These are phyloP conservation scores for Podaxis rugospora DNA, from an alignment of 768 basidiomycete genomes.

Conservation along the genomic window DNA sequence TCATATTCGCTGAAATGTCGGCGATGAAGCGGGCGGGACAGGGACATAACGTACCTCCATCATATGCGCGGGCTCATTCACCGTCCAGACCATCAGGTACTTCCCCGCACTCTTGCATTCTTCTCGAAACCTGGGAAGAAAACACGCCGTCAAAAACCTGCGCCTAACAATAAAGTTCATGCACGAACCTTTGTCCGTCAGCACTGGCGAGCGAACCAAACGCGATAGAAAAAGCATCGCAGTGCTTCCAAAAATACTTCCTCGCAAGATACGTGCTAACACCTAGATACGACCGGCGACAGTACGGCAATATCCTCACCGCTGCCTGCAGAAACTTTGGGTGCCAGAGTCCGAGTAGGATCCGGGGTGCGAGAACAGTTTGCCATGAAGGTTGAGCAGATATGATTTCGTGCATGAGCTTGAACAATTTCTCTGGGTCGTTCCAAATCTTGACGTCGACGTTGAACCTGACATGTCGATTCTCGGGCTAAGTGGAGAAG, in stretches of 20 bases:
- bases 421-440: conserved; percentile 79
- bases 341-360: conserved; percentile 86
- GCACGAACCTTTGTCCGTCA: conserved; percentile 64
- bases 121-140: conserved; percentile 57
- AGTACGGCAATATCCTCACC: conserved; percentile 71
- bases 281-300: conserved; percentile 84
- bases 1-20: not conserved
- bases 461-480: conserved; percentile 73
- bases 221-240: conserved; percentile 81
- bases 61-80: conserved; percentile 86
- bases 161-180: no score
- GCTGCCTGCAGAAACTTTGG: conserved; percentile 83
- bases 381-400: conserved; percentile 67
- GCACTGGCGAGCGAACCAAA: conserved; percentile 66
- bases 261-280: conserved; percentile 65
- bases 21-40: not conserved
- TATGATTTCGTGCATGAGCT: conserved; percentile 68
- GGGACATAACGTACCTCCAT: conserved; percentile 59
- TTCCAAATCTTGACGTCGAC: conserved; percentile 95
- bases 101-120: conserved; percentile 81
- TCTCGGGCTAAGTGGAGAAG: conserved; percentile 50
- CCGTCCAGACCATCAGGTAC: conserved; percentile 93
- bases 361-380: conserved; percentile 69
- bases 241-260: conserved; percentile 86
- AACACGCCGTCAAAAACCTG: not conserved